These are phyloP conservation scores for Metschnikowia sp. DNA, from an alignment of 805 yeast species.

Conservation along the genomic window DNA sequence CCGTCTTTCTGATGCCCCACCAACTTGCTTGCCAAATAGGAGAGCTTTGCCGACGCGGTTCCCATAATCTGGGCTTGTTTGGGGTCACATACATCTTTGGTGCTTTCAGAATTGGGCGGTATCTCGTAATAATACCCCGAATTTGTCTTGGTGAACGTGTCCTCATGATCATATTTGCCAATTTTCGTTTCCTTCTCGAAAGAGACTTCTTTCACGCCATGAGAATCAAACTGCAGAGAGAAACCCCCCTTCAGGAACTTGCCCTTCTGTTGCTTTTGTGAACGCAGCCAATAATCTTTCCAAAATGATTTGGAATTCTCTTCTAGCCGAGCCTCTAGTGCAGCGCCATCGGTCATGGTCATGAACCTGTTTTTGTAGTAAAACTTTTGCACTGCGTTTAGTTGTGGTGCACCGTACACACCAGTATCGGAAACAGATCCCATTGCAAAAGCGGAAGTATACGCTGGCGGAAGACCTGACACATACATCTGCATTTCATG, in stretches of 20 bases:
- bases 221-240: not conserved
- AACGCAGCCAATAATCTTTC: constrained; percentile 50
- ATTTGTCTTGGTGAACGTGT: not conserved
- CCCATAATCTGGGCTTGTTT: constrained; percentile 47
- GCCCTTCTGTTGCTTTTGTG: constrained; percentile 33
- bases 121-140: not conserved
- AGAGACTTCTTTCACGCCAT: not conserved
- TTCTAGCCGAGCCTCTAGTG: constrained; percentile 29
- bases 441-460: constrained; percentile 41
- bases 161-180: not conserved
- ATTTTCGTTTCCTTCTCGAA: not conserved
- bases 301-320: constrained; percentile 46
- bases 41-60: constrained; percentile 60
- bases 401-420: constrained; percentile 60
- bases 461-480: constrained; percentile 40
- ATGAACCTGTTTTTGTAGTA: constrained; percentile 51
- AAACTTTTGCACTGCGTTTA: constrained; percentile 48
- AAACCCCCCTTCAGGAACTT: constrained; percentile 36
- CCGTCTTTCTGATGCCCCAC: constrained; percentile 47
- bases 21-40: constrained; percentile 54
- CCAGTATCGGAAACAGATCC: constrained; percentile 34
- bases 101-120: not conserved
- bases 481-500: constrained; percentile 68
- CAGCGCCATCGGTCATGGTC: constrained; percentile 25
- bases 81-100: not conserved